Percentiles rank a stretch among this genome's conserved stretches.
Evolutionary conservation across 495 filamentous ascomycete species (phyloP).

Genomic region (Penicillium alfredii): DNA sequence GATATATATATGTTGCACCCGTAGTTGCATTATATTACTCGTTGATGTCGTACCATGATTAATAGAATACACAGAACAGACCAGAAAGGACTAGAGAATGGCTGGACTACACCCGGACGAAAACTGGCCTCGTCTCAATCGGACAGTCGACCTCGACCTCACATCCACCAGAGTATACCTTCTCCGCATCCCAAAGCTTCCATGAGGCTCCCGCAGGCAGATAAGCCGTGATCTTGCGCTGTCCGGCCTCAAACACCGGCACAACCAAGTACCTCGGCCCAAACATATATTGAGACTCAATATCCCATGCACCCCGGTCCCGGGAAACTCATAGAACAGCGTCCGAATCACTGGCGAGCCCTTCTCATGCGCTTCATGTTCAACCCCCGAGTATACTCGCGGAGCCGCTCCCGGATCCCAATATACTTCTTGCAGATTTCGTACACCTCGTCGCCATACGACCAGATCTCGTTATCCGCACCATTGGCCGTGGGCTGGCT

Average conservation of each 20-base stretch:
- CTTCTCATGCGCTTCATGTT: constrained; percentile 37
- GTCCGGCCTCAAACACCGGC: constrained; percentile 41
- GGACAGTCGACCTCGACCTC: constrained; percentile 40
- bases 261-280: constrained; percentile 48
- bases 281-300: constrained; percentile 51
- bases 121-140: constrained; percentile 47
- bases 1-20: no score
- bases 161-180: constrained; percentile 29
- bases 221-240: constrained; percentile 39
- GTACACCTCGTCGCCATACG: constrained; percentile 50
- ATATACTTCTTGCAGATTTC: constrained; percentile 52
- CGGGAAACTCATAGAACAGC: constrained; percentile 52
- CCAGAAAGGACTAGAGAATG: no score
- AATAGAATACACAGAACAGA: no score
- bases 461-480: constrained; percentile 54
- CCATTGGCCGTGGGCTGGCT: constrained; percentile 34
- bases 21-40: no score
- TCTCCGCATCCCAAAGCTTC: constrained; percentile 31
- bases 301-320: constrained; percentile 43
- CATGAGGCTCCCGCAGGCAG: constrained; percentile 41
- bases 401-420: constrained; percentile 44
- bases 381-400: constrained; percentile 43
- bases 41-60: no score
- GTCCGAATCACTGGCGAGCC: constrained; percentile 51
- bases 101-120: no score